Evolutionary conservation across 2,329 filamentous ascomycete genomes (phyloP).

Genomic region (Cladosporium sp.): DNA sequence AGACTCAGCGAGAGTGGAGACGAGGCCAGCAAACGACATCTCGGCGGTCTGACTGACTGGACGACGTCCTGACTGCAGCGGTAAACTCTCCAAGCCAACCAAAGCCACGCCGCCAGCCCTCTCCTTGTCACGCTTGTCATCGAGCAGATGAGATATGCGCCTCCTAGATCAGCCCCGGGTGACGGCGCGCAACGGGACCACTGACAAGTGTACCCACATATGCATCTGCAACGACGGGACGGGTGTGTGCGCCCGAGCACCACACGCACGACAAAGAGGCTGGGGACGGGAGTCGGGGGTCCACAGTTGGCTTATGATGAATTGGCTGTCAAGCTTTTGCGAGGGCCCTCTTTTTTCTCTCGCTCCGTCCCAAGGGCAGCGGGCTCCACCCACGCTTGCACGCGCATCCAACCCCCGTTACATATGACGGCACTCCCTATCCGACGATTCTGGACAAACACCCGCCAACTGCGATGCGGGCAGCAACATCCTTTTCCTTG

Average conservation of each 20-base stretch:
- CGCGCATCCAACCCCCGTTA: not conserved
- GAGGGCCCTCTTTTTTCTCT: slow-evolving; percentile 1
- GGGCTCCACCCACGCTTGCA: slow-evolving; percentile 7
- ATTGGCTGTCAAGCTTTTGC: slow-evolving; percentile 13
- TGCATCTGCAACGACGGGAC: slow-evolving; percentile 9
- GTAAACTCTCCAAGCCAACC: not conserved
- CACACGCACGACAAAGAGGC: not conserved
- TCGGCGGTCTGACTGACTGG: not conserved
- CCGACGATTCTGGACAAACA: slow-evolving; percentile 14
- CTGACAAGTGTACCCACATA: slow-evolving; percentile 3
- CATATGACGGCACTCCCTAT: slow-evolving; percentile 15
- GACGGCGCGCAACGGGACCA: slow-evolving; percentile 1
- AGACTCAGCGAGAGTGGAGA: not conserved
- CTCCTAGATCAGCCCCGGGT: slow-evolving; percentile 8
- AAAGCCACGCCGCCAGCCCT: slow-evolving; percentile 3
- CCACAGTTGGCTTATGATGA: slow-evolving; percentile 4
- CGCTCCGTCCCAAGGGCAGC: not conserved
- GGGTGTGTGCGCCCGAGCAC: slow-evolving; percentile 8
- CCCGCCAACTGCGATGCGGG: slow-evolving; percentile 6
- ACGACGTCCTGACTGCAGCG: not conserved
- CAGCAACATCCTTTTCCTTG: slow-evolving; percentile 5
- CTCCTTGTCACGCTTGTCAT: slow-evolving; percentile 17
- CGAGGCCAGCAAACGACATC: not conserved
- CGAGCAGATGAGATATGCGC: slow-evolving; percentile 12
- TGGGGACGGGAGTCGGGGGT: slow-evolving; percentile 4